phyloP scores from a whole-genome alignment of 306 rosid species.

The Cicer bijugum region DNA sequence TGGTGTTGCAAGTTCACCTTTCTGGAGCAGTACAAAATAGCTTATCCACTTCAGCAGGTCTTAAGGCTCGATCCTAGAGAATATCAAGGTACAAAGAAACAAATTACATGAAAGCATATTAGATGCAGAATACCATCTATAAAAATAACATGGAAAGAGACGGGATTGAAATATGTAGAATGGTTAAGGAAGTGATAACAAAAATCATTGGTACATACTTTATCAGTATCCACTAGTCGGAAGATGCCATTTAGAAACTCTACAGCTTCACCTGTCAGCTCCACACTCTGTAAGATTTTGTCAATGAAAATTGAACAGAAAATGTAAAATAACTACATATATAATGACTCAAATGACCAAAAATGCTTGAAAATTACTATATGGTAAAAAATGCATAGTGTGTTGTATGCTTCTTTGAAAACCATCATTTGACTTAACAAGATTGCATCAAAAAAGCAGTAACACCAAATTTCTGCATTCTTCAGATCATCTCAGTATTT shows the following conservation, averaged over 20 bases:
- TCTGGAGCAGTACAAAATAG: conserved; percentile 90
- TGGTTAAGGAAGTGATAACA: conserved; percentile 19
- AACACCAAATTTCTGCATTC: conserved; percentile 25
- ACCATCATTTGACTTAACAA: conserved; percentile 30
- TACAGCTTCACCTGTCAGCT: conserved; percentile 83
- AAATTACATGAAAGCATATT: conserved; percentile 36
- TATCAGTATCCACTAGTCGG: conserved; percentile 76
- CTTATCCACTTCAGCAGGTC: conserved; percentile 71
- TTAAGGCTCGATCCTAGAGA: conserved; percentile 81
- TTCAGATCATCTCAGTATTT: conserved; percentile 22
- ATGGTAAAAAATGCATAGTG: not conserved
- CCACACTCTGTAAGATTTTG: conserved; percentile 76
- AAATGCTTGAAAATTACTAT: conserved; percentile 28
- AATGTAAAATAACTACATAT: conserved; percentile 29
- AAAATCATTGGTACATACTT: conserved; percentile 59
- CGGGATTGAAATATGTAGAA: conserved; percentile 15
- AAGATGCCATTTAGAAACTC: conserved; percentile 85
- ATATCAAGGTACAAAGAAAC: conserved; percentile 47
- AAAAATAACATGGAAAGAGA: not conserved
- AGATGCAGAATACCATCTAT: conserved; percentile 40
- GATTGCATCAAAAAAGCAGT: conserved; percentile 32
- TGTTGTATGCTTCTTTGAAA: conserved; percentile 1
- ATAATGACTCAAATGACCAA: conserved; percentile 20
- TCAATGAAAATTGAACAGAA: conserved; percentile 38
- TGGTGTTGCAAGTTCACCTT: conserved; percentile 58